A percentile compares a stretch with the other conserved stretches of the same genome.
Evolutionary conservation across 768 basidiomycete species (phyloP).

Genomic region (Mycena venus): DNA sequence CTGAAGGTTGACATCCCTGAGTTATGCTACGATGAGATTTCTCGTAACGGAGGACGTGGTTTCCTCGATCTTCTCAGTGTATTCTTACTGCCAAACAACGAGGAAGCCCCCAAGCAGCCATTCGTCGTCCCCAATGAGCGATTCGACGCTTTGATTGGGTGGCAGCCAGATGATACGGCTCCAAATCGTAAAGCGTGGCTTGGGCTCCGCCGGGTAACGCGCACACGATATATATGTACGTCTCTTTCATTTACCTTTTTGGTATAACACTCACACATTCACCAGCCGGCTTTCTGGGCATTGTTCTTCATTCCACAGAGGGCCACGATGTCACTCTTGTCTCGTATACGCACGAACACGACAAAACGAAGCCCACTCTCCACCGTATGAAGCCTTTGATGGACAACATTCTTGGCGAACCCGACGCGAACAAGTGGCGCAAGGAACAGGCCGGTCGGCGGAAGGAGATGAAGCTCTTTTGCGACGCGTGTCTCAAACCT

Average conservation of each 20-base stretch:
- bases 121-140: constrained; percentile 9
- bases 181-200: constrained; percentile 12
- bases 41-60: constrained; percentile 12
- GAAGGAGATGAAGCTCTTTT: constrained; percentile 32
- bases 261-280: background rate
- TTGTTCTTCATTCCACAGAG: constrained; percentile 4
- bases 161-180: background rate
- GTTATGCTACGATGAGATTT: constrained; percentile 14
- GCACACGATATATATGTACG: constrained; percentile 20
- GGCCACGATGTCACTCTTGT: background rate
- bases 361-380: constrained; percentile 5
- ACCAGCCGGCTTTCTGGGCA: background rate
- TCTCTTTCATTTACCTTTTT: background rate
- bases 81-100: constrained; percentile 26
- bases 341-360: constrained; percentile 7
- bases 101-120: constrained; percentile 22
- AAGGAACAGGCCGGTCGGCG: constrained; percentile 21
- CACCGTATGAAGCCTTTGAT: background rate
- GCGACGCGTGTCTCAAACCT: constrained; percentile 25
- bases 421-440: constrained; percentile 14
- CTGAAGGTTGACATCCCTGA: background rate
- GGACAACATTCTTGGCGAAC: background rate
- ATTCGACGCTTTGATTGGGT: constrained; percentile 20
- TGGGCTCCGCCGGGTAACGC: constrained; percentile 3
- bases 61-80: constrained; percentile 20